phyloP scores from a whole-genome alignment of 2,329 filamentous ascomycete genomes.

The Cercospora sesami region DNA sequence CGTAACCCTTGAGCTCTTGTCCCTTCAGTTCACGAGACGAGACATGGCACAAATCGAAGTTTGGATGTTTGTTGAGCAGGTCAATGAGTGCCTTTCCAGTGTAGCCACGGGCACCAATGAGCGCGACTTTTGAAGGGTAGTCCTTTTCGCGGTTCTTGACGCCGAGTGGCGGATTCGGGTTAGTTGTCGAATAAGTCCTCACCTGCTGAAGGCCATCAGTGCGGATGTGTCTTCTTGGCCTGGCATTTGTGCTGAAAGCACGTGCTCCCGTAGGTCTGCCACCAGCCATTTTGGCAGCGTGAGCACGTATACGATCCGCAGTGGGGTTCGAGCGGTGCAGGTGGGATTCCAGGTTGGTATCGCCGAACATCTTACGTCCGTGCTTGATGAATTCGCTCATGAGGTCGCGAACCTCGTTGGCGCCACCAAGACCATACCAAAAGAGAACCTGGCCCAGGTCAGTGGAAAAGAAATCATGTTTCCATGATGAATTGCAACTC shows the following conservation, averaged over 20 bases:
- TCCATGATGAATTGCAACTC: neutral
- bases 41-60: conserved; percentile 86
- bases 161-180: conserved; percentile 87
- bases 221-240: conserved; percentile 25
- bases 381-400: conserved; percentile 83
- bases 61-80: conserved; percentile 81
- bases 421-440: conserved; percentile 87
- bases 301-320: conserved; percentile 60
- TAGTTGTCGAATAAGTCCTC: conserved; percentile 59
- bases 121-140: conserved; percentile 73
- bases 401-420: conserved; percentile 76
- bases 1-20: conserved; percentile 83
- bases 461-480: neutral
- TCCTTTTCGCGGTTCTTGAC: conserved; percentile 84
- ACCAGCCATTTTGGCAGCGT: conserved; percentile 45
- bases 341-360: conserved; percentile 84
- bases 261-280: conserved; percentile 44
- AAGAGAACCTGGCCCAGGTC: conserved; percentile 63
- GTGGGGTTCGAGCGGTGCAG: conserved; percentile 74
- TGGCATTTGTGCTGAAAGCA: conserved; percentile 63
- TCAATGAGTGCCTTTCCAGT: conserved; percentile 89
- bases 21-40: conserved; percentile 90
- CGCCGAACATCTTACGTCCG: conserved; percentile 82
- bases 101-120: conserved; percentile 91
- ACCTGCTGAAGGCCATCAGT: conserved; percentile 24